Evolutionary conservation across 192 early-diverging fungal species (phyloP).

Genomic region (Glomus cerebriforme): DNA sequence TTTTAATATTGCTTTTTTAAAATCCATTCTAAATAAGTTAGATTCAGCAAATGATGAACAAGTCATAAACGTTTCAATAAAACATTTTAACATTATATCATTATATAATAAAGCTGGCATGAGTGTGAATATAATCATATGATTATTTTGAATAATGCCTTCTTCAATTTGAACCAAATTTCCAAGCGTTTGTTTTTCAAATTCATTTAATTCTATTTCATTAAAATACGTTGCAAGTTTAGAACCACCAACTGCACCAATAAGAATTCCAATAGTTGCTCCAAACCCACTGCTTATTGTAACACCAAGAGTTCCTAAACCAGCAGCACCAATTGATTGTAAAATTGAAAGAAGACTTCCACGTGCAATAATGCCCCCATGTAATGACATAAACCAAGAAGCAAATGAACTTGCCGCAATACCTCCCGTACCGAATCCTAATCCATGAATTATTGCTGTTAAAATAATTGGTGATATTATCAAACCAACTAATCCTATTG

Average conservation of each 20-base stretch:
- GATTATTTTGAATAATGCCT: background rate
- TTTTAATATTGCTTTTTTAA: too few species aligned
- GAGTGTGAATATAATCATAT: too few species aligned
- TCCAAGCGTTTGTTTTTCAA: background rate
- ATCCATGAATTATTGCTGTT: background rate
- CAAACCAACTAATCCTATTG: too few species aligned
- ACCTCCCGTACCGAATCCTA: background rate
- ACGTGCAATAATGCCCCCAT: background rate
- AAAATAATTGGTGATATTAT: too few species aligned
- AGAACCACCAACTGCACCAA: background rate
- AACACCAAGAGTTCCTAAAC: background rate
- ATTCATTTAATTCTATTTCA: background rate
- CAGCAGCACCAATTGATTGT: conserved; percentile 9
- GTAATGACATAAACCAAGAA: background rate
- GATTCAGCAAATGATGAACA: too few species aligned
- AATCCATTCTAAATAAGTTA: too few species aligned
- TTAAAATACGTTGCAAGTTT: background rate
- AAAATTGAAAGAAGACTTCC: background rate
- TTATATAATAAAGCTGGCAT: too few species aligned
- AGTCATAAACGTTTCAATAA: too few species aligned
- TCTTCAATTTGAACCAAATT: background rate
- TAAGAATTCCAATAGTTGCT: background rate
- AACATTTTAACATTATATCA: too few species aligned
- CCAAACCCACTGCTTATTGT: background rate
- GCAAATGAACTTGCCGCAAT: background rate